These are phyloP conservation scores for Eleusine coracana DNA, from an alignment of 176 grass and related monocot genomes.

Conservation along the genomic window DNA sequence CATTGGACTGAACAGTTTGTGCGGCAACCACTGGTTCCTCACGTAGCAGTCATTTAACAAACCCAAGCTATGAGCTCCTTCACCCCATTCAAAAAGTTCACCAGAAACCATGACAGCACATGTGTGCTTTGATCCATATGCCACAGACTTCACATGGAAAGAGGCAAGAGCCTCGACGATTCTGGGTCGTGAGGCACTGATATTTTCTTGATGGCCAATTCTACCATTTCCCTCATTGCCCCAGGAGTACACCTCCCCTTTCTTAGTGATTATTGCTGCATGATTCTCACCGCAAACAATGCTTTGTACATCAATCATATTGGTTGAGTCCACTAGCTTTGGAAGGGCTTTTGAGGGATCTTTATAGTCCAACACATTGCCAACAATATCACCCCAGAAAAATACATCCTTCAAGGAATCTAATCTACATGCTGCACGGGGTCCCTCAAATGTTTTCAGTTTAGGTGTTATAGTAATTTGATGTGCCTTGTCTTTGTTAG, in stretches of 20 bases:
- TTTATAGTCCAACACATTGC: slow-evolving; percentile 47
- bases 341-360: slow-evolving; percentile 57
- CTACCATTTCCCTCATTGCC: slow-evolving; percentile 58
- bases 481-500: slow-evolving; percentile 50
- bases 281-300: slow-evolving; percentile 75
- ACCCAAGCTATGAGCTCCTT: slow-evolving; percentile 46
- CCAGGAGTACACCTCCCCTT: slow-evolving; percentile 94
- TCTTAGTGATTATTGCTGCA: slow-evolving; percentile 82
- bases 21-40: slow-evolving; percentile 75
- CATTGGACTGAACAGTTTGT: slow-evolving; percentile 58
- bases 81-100: slow-evolving; percentile 84
- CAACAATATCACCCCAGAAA: slow-evolving; percentile 85
- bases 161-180: slow-evolving; percentile 61
- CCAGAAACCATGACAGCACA: slow-evolving; percentile 80
- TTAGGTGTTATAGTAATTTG: slow-evolving; percentile 51
- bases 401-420: slow-evolving; percentile 92
- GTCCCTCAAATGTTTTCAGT: slow-evolving; percentile 58
- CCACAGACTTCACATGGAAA: slow-evolving; percentile 71
- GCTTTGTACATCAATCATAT: slow-evolving; percentile 76
- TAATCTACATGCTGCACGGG: slow-evolving; percentile 47
- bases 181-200: slow-evolving; percentile 52
- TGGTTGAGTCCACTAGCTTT: slow-evolving; percentile 67
- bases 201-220: slow-evolving; percentile 63
- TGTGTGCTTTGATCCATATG: slow-evolving; percentile 76
- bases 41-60: slow-evolving; percentile 45